Conservation (phyloP, 2,329 filamentous ascomycete species). For the Cryphonectria naterciae region DNA sequence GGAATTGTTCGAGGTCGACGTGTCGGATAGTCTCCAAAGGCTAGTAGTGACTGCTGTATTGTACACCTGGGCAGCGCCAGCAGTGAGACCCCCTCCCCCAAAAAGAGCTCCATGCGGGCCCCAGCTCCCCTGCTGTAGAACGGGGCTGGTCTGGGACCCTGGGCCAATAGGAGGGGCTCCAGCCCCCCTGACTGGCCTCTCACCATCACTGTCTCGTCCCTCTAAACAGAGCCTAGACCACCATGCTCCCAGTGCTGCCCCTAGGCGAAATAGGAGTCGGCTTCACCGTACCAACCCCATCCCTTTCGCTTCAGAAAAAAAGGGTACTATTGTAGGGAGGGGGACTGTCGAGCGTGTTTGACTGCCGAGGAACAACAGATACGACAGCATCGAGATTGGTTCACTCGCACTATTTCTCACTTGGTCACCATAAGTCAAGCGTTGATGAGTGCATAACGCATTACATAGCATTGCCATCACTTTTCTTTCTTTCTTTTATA, state of each 20-base stretch:
- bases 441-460: neutral
- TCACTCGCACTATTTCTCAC: neutral
- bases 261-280: conserved; percentile 27
- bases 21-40: conserved; percentile 18
- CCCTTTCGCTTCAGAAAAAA: conserved; percentile 6
- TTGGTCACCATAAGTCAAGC: neutral
- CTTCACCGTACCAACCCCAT: conserved; percentile 25
- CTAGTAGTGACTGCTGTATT: neutral
- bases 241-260: conserved; percentile 29
- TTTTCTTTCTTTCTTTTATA: neutral
- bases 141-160: neutral
- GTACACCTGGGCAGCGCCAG: conserved; percentile 6
- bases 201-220: neutral
- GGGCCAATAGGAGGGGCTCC: conserved; percentile 15
- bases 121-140: conserved; percentile 15
- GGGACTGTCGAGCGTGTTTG: neutral
- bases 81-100: neutral
- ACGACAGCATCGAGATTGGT: neutral
- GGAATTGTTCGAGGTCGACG: conserved; percentile 22
- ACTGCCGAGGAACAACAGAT: too few species aligned
- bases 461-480: neutral
- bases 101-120: conserved; percentile 9
- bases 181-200: conserved; percentile 9
- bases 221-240: conserved; percentile 9
- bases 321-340: neutral